Percentiles rank a stretch among this genome's conserved stretches.
These are phyloP conservation scores for Rhododendron molle DNA, from an alignment of 148 eudicot genomes.

Conservation along the genomic window DNA sequence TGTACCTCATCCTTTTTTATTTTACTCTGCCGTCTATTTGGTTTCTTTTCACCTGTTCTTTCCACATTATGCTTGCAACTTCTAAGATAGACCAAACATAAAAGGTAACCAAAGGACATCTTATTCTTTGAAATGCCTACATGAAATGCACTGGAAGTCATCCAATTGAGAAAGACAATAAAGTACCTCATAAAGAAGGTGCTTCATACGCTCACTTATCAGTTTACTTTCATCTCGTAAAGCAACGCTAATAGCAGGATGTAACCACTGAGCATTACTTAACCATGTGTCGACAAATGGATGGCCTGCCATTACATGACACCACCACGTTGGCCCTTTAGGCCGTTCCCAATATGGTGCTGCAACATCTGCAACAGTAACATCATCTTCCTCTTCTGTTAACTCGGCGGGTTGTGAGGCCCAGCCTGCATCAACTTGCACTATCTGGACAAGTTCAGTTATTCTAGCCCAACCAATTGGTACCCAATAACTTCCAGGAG, in stretches of 20 bases:
- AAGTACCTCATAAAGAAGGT: conserved; percentile 85
- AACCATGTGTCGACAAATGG: conserved; percentile 63
- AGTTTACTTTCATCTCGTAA: conserved; percentile 90
- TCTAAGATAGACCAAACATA: background rate
- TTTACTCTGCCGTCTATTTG: background rate
- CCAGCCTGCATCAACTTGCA: conserved; percentile 67
- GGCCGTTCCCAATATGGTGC: conserved; percentile 94
- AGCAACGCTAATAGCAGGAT: conserved; percentile 89
- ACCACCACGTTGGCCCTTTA: conserved; percentile 97
- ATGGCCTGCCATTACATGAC: conserved; percentile 80
- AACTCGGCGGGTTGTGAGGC: conserved; percentile 52
- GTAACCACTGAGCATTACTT: conserved; percentile 80
- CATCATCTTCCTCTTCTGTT: conserved; percentile 65
- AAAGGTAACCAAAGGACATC: background rate
- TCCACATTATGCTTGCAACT: background rate
- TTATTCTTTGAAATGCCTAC: background rate
- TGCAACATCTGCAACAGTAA: conserved; percentile 83
- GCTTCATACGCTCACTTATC: conserved; percentile 92
- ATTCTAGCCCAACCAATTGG: conserved; percentile 95
- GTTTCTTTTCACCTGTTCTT: background rate
- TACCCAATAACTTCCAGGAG: conserved; percentile 59
- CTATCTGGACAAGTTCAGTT: conserved; percentile 62
- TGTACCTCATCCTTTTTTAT: background rate
- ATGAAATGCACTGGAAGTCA: background rate
- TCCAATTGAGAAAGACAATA: background rate